These are phyloP conservation scores for Fusarium sulawesiense DNA, from an alignment of 2,329 filamentous ascomycete genomes.

Conservation along the genomic window DNA sequence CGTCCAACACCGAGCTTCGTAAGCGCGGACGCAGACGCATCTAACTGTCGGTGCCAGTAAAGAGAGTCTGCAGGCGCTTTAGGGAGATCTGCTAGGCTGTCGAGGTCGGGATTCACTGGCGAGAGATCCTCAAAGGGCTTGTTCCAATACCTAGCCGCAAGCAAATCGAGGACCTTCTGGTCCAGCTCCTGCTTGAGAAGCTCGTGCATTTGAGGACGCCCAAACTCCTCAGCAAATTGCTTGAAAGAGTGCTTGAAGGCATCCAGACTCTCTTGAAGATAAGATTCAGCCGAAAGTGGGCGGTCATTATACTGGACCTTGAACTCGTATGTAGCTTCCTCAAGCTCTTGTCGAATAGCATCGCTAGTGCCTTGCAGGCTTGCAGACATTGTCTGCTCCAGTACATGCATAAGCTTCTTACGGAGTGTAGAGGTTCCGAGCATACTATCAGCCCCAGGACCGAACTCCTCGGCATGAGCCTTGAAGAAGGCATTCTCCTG, in stretches of 20 bases:
- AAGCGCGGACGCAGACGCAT: constrained; percentile 87
- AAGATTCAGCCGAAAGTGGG: constrained; percentile 79
- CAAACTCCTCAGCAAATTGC: constrained; percentile 89
- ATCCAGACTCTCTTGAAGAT: constrained; percentile 93
- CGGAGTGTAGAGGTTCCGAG: constrained; percentile 88
- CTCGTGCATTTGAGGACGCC: constrained; percentile 87
- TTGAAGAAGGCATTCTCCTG: constrained; percentile 92
- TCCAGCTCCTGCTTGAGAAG: constrained; percentile 93
- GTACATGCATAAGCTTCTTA: constrained; percentile 95
- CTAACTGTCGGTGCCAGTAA: constrained; percentile 94
- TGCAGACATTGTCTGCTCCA: constrained; percentile 96
- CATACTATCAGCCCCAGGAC: constrained; percentile 74
- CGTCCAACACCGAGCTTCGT: constrained; percentile 95
- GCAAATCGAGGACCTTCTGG: constrained; percentile 90
- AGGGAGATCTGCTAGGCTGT: constrained; percentile 81
- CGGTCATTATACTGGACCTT: constrained; percentile 99
- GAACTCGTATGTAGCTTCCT: constrained; percentile 98
- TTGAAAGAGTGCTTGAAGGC: constrained; percentile 99
- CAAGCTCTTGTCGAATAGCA: constrained; percentile 92
- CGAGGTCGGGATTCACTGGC: constrained; percentile 71
- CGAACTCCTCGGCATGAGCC: constrained; percentile 83
- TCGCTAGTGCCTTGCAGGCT: constrained; percentile 90
- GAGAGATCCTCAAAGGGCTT: constrained; percentile 89
- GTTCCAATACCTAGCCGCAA: constrained; percentile 97
- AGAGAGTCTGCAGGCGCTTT: constrained; percentile 86